Evolutionary conservation across 2,329 filamentous ascomycete genomes (phyloP).

Genomic region (Teratosphaeriaceae sp.): DNA sequence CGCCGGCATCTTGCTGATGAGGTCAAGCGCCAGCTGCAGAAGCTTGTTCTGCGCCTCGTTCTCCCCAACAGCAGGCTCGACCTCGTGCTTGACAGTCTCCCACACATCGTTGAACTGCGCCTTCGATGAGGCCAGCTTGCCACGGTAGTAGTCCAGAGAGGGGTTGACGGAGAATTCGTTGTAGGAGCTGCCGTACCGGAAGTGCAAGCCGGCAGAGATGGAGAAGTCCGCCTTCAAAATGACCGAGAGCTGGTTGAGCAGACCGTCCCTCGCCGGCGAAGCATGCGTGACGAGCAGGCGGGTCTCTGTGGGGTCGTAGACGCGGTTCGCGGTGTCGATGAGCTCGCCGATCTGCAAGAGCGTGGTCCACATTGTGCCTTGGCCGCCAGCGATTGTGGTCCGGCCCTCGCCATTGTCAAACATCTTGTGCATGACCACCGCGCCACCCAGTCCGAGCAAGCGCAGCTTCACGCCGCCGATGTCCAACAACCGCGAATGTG

Average conservation of each 20-base stretch:
- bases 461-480: constrained; percentile 93
- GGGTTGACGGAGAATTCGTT: constrained; percentile 99
- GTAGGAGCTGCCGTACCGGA: constrained; percentile 98
- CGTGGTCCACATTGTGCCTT: constrained; percentile 99
- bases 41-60: constrained; percentile 93
- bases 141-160: constrained; percentile 94
- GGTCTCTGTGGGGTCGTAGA: constrained; percentile 97
- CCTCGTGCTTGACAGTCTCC: constrained; percentile 96
- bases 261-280: constrained; percentile 90
- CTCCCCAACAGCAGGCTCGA: constrained; percentile 86
- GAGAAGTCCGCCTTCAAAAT: constrained; percentile 98
- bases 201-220: constrained; percentile 93
- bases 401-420: constrained; percentile 98
- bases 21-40: constrained; percentile 79
- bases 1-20: constrained; percentile 97
- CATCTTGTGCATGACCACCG: constrained; percentile 99
- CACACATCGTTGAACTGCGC: constrained; percentile 99
- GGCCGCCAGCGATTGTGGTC: constrained; percentile 95
- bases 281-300: constrained; percentile 95
- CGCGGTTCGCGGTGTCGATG: constrained; percentile 94
- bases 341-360: constrained; percentile 96
- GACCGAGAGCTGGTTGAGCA: constrained; percentile 95
- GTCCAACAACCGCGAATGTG: constrained; percentile 90
- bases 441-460: constrained; percentile 85
- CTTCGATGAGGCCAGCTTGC: constrained; percentile 95